Percentiles rank a stretch among this genome's conserved stretches.
Evolutionary conservation across 805 yeast genomes (phyloP).

Genomic region (Tanozyma kutaoensis): DNA sequence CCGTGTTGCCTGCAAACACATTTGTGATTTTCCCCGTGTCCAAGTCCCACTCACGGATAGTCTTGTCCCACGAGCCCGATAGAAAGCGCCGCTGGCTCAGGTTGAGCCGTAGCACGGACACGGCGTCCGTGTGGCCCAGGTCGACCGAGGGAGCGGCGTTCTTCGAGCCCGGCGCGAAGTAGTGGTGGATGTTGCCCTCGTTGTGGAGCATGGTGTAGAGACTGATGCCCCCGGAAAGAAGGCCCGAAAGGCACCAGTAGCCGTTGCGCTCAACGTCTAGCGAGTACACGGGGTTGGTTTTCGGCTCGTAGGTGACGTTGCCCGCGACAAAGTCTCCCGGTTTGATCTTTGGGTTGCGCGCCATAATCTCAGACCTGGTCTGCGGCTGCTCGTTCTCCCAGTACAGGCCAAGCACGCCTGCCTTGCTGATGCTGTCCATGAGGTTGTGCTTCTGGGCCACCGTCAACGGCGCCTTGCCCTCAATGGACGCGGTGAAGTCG

Average conservation of each 20-base stretch:
- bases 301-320: constrained; percentile 37
- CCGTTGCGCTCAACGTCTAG: constrained; percentile 76
- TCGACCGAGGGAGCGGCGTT: constrained; percentile 3
- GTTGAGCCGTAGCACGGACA: constrained; percentile 58
- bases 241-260: constrained; percentile 74
- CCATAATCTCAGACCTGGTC: constrained; percentile 25
- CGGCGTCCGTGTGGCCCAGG: constrained; percentile 55
- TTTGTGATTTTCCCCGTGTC: constrained; percentile 47
- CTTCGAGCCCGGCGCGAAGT: constrained; percentile 32
- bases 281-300: constrained; percentile 75
- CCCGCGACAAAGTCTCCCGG: constrained; percentile 22
- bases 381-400: constrained; percentile 96
- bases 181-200: constrained; percentile 74
- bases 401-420: constrained; percentile 71
- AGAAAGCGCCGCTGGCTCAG: constrained; percentile 48
- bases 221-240: constrained; percentile 74
- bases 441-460: constrained; percentile 84
- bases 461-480: constrained; percentile 77
- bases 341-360: constrained; percentile 23
- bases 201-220: constrained; percentile 70
- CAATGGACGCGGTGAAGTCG: constrained; percentile 74
- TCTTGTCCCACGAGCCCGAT: constrained; percentile 87
- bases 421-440: constrained; percentile 74
- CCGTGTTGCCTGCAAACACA: constrained; percentile 43
- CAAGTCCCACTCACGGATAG: constrained; percentile 74